A percentile compares a stretch with the other conserved stretches of the same genome.
Conservation (phyloP, 2,329 filamentous ascomycete genomes). For the Fusarium pseudoanthophilum region DNA sequence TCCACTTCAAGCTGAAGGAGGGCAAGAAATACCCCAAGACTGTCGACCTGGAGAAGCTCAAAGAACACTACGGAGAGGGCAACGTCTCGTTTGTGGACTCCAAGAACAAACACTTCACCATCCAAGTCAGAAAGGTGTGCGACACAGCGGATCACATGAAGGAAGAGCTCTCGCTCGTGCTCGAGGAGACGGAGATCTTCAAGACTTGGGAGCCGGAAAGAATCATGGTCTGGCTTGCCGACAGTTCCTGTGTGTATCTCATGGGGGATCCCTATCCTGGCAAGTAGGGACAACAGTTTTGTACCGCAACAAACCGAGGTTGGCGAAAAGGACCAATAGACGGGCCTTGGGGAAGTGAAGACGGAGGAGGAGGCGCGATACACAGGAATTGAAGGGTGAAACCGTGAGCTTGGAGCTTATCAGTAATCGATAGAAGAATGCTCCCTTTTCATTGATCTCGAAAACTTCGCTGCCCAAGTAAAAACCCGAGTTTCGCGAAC, state of each 20-base stretch:
- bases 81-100: too few species aligned
- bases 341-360: fast-evolving
- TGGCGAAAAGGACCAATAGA: too few species aligned
- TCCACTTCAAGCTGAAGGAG: not conserved
- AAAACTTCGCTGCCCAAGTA: too few species aligned
- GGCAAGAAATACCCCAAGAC: not conserved
- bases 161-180: not conserved
- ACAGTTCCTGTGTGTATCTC: not conserved
- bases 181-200: not conserved
- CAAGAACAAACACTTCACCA: too few species aligned
- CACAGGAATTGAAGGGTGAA: fast-evolving
- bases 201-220: not conserved
- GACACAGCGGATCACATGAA: not conserved
- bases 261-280: too few species aligned
- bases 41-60: too few species aligned
- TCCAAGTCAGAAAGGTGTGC: not conserved
- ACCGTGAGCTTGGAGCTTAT: fast-evolving
- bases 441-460: too few species aligned
- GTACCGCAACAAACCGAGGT: fast-evolving
- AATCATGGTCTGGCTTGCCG: not conserved
- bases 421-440: fast-evolving
- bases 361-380: fast-evolving
- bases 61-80: too few species aligned
- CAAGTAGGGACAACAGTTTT: too few species aligned
- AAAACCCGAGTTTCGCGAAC: not conserved